Conservation (phyloP, 1,284 basidiomycete genomes). For the Malassezia dermatis region DNA sequence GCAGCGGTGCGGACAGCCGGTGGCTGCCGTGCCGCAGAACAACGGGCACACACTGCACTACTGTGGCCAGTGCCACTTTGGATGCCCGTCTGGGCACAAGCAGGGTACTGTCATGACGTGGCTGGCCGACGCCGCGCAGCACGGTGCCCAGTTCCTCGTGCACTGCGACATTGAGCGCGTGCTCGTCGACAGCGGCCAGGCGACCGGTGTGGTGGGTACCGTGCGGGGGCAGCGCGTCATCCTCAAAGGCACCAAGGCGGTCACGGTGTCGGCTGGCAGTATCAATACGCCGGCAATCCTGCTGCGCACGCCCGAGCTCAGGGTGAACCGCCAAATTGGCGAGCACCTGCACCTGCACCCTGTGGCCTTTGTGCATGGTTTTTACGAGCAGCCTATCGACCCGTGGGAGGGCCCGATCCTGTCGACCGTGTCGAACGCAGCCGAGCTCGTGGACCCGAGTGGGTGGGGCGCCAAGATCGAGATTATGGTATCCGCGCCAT, state of each 20-base stretch:
- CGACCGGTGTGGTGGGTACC: constrained; percentile 33
- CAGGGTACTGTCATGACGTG: constrained; percentile 47
- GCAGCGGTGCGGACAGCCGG: constrained; percentile 43
- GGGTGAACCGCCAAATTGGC: constrained; percentile 50
- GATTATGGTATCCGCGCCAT: constrained; percentile 49
- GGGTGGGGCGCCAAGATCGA: constrained; percentile 51
- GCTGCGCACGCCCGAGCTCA: constrained; percentile 49
- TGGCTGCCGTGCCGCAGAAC: constrained; percentile 49
- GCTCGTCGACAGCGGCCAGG: constrained; percentile 43
- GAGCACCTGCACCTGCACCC: constrained; percentile 51
- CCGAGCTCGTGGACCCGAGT: constrained; percentile 34
- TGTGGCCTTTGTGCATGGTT: constrained; percentile 49
- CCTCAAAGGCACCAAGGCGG: constrained; percentile 46
- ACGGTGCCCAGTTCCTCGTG: constrained; percentile 46
- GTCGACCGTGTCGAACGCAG: constrained; percentile 49
- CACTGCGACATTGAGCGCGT: constrained; percentile 48
- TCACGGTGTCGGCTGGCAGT: constrained; percentile 49
- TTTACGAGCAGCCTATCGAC: constrained; percentile 49
- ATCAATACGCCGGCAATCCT: constrained; percentile 51
- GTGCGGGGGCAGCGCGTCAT: constrained; percentile 38
- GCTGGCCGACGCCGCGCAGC: constrained; percentile 48
- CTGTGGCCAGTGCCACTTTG: constrained; percentile 50
- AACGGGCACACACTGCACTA: constrained; percentile 48
- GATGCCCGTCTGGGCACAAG: constrained; percentile 49
- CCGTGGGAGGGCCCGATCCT: constrained; percentile 52